These are phyloP conservation scores for Phalaenopsis equestris DNA, from an alignment of 106 monocot genomes.

Conservation along the genomic window DNA sequence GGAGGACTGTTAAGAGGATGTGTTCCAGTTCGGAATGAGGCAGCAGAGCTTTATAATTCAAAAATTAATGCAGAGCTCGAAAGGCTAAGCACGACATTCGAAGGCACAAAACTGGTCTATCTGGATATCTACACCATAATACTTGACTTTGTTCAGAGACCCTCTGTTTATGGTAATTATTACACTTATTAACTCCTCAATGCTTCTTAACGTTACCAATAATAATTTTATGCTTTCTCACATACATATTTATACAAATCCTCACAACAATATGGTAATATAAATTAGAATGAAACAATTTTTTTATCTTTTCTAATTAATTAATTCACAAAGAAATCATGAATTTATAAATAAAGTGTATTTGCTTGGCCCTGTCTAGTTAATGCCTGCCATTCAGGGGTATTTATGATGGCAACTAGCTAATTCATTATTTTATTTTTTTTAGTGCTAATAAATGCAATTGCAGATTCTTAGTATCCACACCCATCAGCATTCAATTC, in stretches of 20 bases:
- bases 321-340: too few relatives aligned
- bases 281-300: too few relatives aligned
- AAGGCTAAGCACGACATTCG: not conserved
- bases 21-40: not conserved
- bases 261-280: not conserved
- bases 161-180: conserved; percentile 10
- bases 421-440: too few relatives aligned
- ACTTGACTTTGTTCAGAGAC: conserved; percentile 1
- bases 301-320: too few relatives aligned
- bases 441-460: too few relatives aligned
- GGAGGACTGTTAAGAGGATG: not conserved
- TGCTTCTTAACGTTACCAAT: too few relatives aligned
- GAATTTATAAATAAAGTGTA: too few relatives aligned
- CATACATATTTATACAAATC: not conserved
- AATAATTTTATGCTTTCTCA: not conserved
- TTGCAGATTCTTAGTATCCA: too few relatives aligned
- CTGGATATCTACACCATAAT: conserved; percentile 7
- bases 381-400: too few relatives aligned
- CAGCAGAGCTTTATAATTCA: not conserved
- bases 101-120: not conserved
- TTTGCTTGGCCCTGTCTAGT: too few relatives aligned
- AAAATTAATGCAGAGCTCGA: not conserved
- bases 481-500: too few relatives aligned
- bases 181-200: not conserved
- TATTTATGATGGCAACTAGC: too few relatives aligned